Evolutionary conservation across 2,329 filamentous ascomycete species (phyloP), one percentile per base, ranked within the genome.

Genomic region (Cytospora chrysosperma): DNA sequence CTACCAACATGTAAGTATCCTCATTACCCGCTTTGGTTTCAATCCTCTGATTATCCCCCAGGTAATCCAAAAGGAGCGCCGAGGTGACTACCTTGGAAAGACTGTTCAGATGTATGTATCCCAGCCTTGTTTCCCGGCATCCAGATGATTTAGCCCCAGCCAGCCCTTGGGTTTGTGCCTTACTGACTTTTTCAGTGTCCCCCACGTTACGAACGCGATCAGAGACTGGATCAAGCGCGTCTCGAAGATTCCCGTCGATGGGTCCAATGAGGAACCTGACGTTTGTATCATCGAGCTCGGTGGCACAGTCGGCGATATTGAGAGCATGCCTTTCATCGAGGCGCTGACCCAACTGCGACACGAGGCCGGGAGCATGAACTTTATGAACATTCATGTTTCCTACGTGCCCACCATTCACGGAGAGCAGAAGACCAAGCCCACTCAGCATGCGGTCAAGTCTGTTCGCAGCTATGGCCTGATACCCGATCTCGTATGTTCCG

Each of bases 391-490:
- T 69, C 89, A 93, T 76, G 94, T 97, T 67, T 93, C 90, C 5
- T 91, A 93, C 70, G 89, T 98, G 37, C 95, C 93, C 1, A 84
- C 94, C 37, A 68, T 75, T 10, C 68, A 83, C 63, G 83, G 84
- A 50, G 84, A 98, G 81, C 88, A 96, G 76, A 98, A 98, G 85
- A 98, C 93, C 12, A 98, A 98, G 80, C 95, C 95, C 0, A 99
- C 95, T 0, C 95, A 99, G 76, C 87, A 92, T 71, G 92, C 94
- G 28, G 92, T 98, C 71, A 89, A 89, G 73, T 87, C 90, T 70
- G 88, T 93, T 67, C 89, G 94, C 67, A 93, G 90, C 73, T 89
- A 91, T 67, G 93, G 93, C 73, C 77, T 92, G 61, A 85, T 82
- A 64, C 89, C 88, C 2, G 88, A 91, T 70, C 73, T 95, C 74